Conservation (phyloP, 805 yeast genomes). For the Nakazawaea holstii region DNA sequence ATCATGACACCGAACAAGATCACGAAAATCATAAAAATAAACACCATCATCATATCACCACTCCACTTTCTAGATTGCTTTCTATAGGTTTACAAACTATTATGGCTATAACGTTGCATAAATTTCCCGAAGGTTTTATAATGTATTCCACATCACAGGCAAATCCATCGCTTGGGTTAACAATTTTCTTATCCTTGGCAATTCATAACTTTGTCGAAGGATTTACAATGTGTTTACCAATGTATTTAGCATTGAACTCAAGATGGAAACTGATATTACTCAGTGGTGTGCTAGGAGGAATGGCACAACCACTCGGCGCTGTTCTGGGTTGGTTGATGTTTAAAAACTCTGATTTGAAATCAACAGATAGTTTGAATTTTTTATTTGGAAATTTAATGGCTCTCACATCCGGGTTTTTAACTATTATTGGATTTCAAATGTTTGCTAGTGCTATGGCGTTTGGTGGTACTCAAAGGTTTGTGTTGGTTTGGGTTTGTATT, state of each 20-base stretch:
- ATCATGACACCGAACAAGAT: conserved; percentile 13
- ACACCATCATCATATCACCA: conserved; percentile 77
- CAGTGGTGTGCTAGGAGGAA: conserved; percentile 70
- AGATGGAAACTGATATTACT: conserved; percentile 58
- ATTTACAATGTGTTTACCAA: conserved; percentile 86
- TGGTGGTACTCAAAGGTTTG: conserved; percentile 63
- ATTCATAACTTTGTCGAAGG: conserved; percentile 94
- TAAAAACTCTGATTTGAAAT: conserved; percentile 28
- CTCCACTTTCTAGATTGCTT: conserved; percentile 72
- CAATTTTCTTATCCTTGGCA: conserved; percentile 78
- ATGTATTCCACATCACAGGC: conserved; percentile 72
- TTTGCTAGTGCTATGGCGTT: conserved; percentile 76
- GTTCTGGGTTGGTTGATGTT: conserved; percentile 55
- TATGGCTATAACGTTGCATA: conserved; percentile 81
- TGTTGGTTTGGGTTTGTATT: conserved; percentile 51
- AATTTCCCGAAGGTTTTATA: conserved; percentile 92
- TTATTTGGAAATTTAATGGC: conserved; percentile 63
- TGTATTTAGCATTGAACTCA: conserved; percentile 68
- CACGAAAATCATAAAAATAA: conserved; percentile 28
- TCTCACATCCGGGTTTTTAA: conserved; percentile 77
- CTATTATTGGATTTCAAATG: conserved; percentile 82
- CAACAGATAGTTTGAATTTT: conserved; percentile 30
- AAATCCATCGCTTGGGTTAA: conserved; percentile 65
- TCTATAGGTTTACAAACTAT: conserved; percentile 90
- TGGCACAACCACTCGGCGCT: conserved; percentile 90